These are phyloP conservation scores for Thermochaetoides thermophila DNA, from an alignment of 495 filamentous ascomycete species.

Conservation along the genomic window DNA sequence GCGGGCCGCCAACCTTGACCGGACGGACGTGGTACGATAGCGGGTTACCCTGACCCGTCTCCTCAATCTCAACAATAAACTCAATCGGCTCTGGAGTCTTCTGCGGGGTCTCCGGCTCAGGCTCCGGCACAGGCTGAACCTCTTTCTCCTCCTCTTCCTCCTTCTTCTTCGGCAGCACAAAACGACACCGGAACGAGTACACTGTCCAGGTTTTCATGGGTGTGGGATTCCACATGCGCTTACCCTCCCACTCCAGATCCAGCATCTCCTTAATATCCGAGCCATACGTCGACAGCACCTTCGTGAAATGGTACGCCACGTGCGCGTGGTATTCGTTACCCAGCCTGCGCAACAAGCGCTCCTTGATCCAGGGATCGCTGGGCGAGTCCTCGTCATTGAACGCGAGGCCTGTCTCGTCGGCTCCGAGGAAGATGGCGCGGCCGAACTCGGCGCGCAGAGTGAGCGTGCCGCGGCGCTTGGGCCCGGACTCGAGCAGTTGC, in stretches of 20 bases:
- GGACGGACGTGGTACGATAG: slow-evolving; percentile 16
- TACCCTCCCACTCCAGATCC: slow-evolving; percentile 9
- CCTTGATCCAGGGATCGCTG: slow-evolving; percentile 10
- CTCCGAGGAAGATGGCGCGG: slow-evolving; percentile 19
- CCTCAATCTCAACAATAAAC: slow-evolving; percentile 35
- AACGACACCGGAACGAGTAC: slow-evolving; percentile 43
- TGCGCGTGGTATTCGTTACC: slow-evolving; percentile 8
- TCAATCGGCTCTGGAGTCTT: background rate
- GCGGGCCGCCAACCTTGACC: background rate
- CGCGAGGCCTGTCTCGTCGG: slow-evolving; percentile 4
- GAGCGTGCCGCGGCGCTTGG: slow-evolving; percentile 20
- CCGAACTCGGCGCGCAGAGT: slow-evolving; percentile 28
- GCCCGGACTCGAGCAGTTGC: slow-evolving; percentile 1
- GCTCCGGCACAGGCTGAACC: too few species aligned
- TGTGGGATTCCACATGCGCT: slow-evolving; percentile 9
- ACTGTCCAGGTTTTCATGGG: slow-evolving; percentile 14
- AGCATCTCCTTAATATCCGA: slow-evolving; percentile 25
- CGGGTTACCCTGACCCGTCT: slow-evolving; percentile 17
- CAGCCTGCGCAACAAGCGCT: slow-evolving; percentile 8
- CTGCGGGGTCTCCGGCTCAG: slow-evolving; percentile 4
- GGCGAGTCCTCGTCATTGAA: slow-evolving; percentile 8
- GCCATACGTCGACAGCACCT: slow-evolving; percentile 22
- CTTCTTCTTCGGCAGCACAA: too few species aligned
- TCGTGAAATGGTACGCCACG: slow-evolving; percentile 23
- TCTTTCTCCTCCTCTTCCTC: too few species aligned